These are phyloP conservation scores for Bruguiera sexangula DNA, from an alignment of 345 rosid genomes.

Conservation along the genomic window DNA sequence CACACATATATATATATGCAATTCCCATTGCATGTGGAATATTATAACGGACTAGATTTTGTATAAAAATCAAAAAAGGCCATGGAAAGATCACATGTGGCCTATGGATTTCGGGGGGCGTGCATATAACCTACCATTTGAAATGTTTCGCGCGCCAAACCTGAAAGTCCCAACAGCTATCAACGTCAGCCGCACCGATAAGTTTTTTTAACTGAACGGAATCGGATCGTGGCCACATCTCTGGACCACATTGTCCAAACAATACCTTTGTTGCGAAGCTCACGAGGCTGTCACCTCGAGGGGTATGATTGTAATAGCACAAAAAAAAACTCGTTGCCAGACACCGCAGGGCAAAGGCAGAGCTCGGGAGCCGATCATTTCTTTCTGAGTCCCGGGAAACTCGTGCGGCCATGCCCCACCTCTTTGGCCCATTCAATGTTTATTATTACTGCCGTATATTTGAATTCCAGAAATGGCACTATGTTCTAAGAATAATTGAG, in stretches of 20 bases:
- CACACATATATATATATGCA: no score
- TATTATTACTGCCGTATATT: no score
- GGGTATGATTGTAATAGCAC: conserved; percentile 20
- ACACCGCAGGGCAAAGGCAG: no score
- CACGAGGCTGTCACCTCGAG: neutral
- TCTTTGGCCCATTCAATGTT: no score
- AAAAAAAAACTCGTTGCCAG: neutral
- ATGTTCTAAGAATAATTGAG: no score
- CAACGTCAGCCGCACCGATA: neutral
- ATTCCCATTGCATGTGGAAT: no score
- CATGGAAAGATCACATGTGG: no score
- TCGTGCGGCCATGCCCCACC: neutral
- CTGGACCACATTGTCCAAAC: neutral
- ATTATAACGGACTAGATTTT: neutral
- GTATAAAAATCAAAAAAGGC: neutral
- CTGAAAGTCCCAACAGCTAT: neutral
- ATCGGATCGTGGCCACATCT: neutral
- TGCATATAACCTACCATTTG: conserved; percentile 9
- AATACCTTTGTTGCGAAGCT: no score
- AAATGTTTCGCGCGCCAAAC: conserved; percentile 30
- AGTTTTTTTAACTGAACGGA: no score
- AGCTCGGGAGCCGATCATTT: neutral
- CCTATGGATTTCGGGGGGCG: conserved; percentile 11
- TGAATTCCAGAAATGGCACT: no score
- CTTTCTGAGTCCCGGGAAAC: neutral